phyloP scores from a whole-genome alignment of 768 basidiomycete species.

The Chalciporus piperatus region DNA sequence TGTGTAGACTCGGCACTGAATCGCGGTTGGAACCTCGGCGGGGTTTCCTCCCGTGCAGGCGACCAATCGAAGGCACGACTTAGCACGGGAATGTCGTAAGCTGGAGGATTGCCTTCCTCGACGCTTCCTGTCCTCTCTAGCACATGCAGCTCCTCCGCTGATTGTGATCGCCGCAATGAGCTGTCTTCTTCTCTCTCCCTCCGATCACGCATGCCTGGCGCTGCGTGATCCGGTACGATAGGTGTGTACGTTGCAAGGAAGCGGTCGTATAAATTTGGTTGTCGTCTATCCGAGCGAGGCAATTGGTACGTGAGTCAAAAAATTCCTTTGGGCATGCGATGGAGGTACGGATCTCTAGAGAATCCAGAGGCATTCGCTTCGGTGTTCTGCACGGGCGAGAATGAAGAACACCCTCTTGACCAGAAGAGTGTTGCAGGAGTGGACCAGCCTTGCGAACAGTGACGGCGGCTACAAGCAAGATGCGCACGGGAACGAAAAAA shows the following conservation, averaged over 20 bases:
- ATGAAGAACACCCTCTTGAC: slow-evolving; percentile 6
- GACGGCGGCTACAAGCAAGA: slow-evolving; percentile 12
- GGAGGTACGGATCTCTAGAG: slow-evolving; percentile 10
- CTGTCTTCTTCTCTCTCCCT: slow-evolving; percentile 47
- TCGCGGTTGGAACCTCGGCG: slow-evolving; percentile 10
- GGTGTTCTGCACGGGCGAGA: slow-evolving; percentile 6
- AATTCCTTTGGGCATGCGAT: slow-evolving; percentile 17
- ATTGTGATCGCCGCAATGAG: slow-evolving; percentile 31
- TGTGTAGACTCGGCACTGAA: not conserved
- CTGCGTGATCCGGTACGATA: slow-evolving; percentile 16
- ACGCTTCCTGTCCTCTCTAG: slow-evolving; percentile 17
- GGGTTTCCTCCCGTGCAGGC: slow-evolving; percentile 16
- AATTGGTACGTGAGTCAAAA: slow-evolving; percentile 18
- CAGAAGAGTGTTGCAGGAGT: slow-evolving; percentile 8
- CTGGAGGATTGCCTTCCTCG: slow-evolving; percentile 10
- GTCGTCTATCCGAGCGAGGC: slow-evolving; percentile 7
- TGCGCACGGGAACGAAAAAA: slow-evolving; percentile 31
- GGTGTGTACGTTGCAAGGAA: slow-evolving; percentile 25
- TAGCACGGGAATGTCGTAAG: slow-evolving; percentile 16
- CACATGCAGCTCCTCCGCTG: slow-evolving; percentile 7
- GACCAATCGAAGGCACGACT: slow-evolving; percentile 26
- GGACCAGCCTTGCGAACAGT: slow-evolving; percentile 2
- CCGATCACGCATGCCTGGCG: slow-evolving; percentile 27
- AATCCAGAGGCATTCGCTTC: slow-evolving; percentile 24
- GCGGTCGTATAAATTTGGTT: slow-evolving; percentile 18